Base-by-base conservation (phyloP, 192 early-diverging fungal genomes). In the Martensiomyces pterosporus region DNA sequence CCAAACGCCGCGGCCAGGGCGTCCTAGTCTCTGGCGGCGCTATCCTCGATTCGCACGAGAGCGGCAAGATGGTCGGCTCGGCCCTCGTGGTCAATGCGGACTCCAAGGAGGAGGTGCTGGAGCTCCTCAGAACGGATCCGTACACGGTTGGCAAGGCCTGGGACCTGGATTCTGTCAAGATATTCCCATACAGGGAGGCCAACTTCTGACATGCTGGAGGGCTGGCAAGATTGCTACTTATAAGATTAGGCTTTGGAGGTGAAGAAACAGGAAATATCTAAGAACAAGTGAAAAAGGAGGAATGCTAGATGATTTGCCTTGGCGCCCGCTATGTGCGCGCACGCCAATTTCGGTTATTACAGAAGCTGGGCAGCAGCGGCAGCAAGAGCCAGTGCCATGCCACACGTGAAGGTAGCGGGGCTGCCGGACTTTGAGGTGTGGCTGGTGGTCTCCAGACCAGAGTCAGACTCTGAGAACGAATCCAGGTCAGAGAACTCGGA, bases 141-240 rank as follows among this genome's bases (percentile, higher is more conserved):
- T 85, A 82, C 60, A 55, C 70, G 9, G 55, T 55, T 1, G 70
- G 57, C 9, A 73, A 70, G 36, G 80, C 76, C 37, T 82, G 82
- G 80, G 74, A 81, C 32, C 17, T 59, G 22, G 55, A 52, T 16
- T 39, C 46, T 9, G 55, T 34, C 10, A 42, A 38, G 18, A 58
- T 63, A 25, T 47, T 40, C 21, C 55, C 67, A 6, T 68, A 49
- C 47, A 25, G 36, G 12, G 40, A 43, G 17, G 55, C 63, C 2
- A 29, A 15, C 33, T 53, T 66, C 35, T 64, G 35, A 40, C 10
- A 32, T n/a, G n/a, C n/a, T n/a, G n/a, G n/a, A n/a, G n/a, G n/a
- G n/a, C n/a, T n/a, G n/a, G n/a, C n/a, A n/a, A n/a, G n/a, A n/a
- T n/a, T n/a, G n/a, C n/a, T n/a, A n/a, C n/a, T n/a, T n/a, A n/a